Conservation (phyloP, 176 grass and related monocot genomes). For the Zea mays region DNA sequence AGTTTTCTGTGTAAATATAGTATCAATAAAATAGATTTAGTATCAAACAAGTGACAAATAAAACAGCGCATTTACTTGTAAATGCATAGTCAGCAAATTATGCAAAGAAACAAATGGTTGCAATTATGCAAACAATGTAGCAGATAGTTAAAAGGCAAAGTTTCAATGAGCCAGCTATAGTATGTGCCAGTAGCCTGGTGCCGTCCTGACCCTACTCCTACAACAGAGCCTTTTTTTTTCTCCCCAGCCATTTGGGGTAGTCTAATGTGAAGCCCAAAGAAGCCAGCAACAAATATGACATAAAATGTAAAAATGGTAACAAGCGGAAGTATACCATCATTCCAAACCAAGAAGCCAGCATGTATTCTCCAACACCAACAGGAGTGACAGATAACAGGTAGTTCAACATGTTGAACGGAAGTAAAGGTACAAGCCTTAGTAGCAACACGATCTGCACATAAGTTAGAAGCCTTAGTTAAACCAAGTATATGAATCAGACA, state of each 20-base stretch:
- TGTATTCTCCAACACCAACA: constrained; percentile 95
- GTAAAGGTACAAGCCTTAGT: constrained; percentile 91
- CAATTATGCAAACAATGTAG: constrained; percentile 16
- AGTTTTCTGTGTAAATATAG: constrained; percentile 16
- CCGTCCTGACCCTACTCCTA: not conserved
- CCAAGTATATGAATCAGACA: not conserved
- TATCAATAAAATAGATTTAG: not conserved
- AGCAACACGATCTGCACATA: constrained; percentile 77
- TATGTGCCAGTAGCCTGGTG: not conserved
- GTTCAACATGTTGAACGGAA: constrained; percentile 99
- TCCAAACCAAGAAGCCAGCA: constrained; percentile 96
- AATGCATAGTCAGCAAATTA: constrained; percentile 17
- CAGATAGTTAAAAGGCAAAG: not conserved
- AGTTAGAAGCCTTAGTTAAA: constrained; percentile 28
- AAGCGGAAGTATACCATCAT: constrained; percentile 85
- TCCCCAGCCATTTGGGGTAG: not conserved
- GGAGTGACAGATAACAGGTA: constrained; percentile 99
- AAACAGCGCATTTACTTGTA: constrained; percentile 3
- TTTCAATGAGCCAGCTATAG: not conserved
- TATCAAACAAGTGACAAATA: not conserved
- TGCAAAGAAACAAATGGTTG: constrained; percentile 17
- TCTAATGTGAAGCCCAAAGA: not conserved
- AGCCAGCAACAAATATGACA: not conserved
- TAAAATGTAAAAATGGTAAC: constrained; percentile 4
- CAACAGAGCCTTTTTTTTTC: not conserved